Base-by-base conservation (phyloP, 2,329 filamentous ascomycete species). In the Fusarium nurragi region DNA sequence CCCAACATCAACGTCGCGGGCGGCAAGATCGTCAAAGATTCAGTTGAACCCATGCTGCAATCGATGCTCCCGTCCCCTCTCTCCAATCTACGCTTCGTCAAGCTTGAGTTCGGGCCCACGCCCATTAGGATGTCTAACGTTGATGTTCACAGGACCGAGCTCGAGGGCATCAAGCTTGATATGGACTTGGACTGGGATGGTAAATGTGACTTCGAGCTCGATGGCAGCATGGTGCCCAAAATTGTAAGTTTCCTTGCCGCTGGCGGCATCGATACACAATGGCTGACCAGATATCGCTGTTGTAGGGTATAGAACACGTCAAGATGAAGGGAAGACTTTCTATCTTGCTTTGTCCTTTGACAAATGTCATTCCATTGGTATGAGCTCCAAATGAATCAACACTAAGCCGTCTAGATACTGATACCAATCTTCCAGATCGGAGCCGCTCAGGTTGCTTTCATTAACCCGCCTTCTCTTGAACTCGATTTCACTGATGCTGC, bases 1-100 rank as follows among this genome's bases (percentile, higher is more conserved):
- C 67, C 69, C 28, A 71, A 71, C 41, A 71, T 71, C 60, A 71
- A 65, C n/a, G 58, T 71, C 19, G 69, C 69, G 7, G 69, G 67
- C 26, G 58, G 63, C 45, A 55, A 55, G 32, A 71, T 71, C 18
- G 43, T 70, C 54, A 71, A 70, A 43, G 47, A 71, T 16, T 28
- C 57, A 0, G 69, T 71, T 19, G 69, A 71, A n/a, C 69, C 69
- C 5, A 71, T 71, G 56, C 64, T 71, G 0, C 54, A 47, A 1
- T 49, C 66, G 14, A 71, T 69, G 67, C 65, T 71, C 6, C 69
- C 69, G 7, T 69, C 65, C 13, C 69, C 69, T 25, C 40, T 71
- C 4, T 52, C 69, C 8, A 58, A 65, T 2, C 52, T 71, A 10
- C 59, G 38, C 38, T 71, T 71, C 39, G 56, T 60, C 54, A 71